These are phyloP conservation scores for Ilex aquifolium DNA, from an alignment of 257 asterid species.

Conservation along the genomic window DNA sequence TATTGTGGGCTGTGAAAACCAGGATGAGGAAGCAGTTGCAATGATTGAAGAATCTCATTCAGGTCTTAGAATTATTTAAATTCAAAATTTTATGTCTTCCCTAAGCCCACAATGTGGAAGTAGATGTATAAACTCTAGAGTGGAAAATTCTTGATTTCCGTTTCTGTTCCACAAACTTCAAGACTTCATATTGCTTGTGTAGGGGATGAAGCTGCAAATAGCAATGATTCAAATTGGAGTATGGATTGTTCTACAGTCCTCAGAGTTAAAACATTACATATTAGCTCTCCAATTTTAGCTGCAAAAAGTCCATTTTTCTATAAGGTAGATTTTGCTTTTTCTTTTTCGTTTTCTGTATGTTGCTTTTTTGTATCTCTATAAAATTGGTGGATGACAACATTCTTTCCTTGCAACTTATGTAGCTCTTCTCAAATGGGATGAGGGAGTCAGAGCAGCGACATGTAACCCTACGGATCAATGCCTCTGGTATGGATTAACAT, in stretches of 20 bases:
- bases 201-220: constrained; percentile 71
- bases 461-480: constrained; percentile 77
- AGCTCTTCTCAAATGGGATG: constrained; percentile 98
- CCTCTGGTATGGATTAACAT: constrained; percentile 53
- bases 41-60: constrained; percentile 63
- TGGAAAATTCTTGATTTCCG: no score
- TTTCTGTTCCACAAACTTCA: neutral
- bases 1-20: constrained; percentile 49
- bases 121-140: no score
- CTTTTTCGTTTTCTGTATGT: neutral
- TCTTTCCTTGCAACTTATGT: constrained; percentile 18
- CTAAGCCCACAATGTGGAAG: no score
- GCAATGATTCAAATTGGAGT: constrained; percentile 66
- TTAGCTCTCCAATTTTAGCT: constrained; percentile 86
- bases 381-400: constrained; percentile 14
- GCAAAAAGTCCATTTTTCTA: constrained; percentile 89
- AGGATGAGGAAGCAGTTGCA: constrained; percentile 66
- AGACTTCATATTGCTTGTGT: constrained; percentile 10
- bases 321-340: constrained; percentile 41
- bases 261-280: constrained; percentile 64
- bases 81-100: neutral
- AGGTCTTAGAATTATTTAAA: constrained; percentile 32
- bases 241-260: constrained; percentile 51
- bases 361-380: constrained; percentile 2
- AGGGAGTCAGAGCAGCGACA: constrained; percentile 98